Evolutionary conservation across 805 yeast genomes (phyloP), one percentile per base, ranked within the genome.

Genomic region (Metschnikowia baotianmanensis): DNA sequence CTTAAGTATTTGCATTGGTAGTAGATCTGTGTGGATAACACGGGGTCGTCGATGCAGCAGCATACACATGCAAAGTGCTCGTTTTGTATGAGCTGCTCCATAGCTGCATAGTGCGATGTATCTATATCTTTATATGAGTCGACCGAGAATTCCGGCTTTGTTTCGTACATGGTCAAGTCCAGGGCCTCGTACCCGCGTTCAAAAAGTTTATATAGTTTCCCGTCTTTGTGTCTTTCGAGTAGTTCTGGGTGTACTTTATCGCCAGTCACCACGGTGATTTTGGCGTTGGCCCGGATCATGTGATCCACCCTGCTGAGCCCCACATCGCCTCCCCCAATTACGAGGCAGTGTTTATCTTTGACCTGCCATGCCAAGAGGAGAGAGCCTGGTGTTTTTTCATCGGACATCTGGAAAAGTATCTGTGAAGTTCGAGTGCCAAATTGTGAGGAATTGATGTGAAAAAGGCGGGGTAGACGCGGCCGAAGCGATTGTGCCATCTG

Each of bases 291-390:
- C 13, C 76, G 74, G 3, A 85, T 58, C 16, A 86, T 66, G 53
- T 83, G 86, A 39, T 73, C 67, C 3, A 86, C 78, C 38, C 96
- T 63, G 13, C 87, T 76, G 9, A 80, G 67, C 0, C 89, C 96
- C 7, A 86, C 95, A 34, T 79, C 83, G 9, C 87, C 86, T 6
- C 83, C 88, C 0, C 95, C 95, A 29, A 86, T 76, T 1, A 86
- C 84, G 8, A 86, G 67, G 12, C 84, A 86, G 50, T 76, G 86
- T 69, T 50, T 67, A 63, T 80, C 65, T 48, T 70, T 74, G 16
- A 83, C 85, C 61, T 83, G 89, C 86, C 86, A 82, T 9, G 90
- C 89, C 16, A 83, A 69, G 50, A 82, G 67, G 9, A 83, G 63
- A 0, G 89, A 83, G 1, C 46, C 48, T 3, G 48, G 48, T 17